Conservation (phyloP, 805 yeast species). For the Wickerhamomyces mucosus region DNA sequence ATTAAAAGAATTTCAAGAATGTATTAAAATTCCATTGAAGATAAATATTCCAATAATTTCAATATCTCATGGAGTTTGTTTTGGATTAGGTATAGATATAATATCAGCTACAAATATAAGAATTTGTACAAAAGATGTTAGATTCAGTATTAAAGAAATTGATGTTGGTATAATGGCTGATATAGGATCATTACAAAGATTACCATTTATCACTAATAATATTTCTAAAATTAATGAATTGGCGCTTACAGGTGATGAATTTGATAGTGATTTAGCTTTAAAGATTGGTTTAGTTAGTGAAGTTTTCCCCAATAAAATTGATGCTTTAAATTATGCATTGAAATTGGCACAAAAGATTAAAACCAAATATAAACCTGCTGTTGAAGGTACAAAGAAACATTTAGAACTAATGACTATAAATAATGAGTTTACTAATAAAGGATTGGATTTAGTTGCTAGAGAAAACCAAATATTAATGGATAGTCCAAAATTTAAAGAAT, state of each 20-base stretch:
- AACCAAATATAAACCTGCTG: constrained; percentile 44
- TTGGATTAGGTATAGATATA: constrained; percentile 65
- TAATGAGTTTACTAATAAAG: constrained; percentile 29
- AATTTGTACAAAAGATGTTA: constrained; percentile 40
- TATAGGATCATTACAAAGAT: constrained; percentile 65
- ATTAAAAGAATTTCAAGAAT: constrained; percentile 49
- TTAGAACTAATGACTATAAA: constrained; percentile 34
- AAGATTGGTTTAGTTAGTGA: constrained; percentile 44
- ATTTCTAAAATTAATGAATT: constrained; percentile 48
- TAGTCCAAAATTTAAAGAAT: constrained; percentile 5
- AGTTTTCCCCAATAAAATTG: constrained; percentile 35
- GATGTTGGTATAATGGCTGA: constrained; percentile 72
- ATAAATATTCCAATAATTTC: constrained; percentile 55
- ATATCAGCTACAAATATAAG: constrained; percentile 51
- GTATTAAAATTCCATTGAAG: constrained; percentile 36
- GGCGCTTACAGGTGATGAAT: constrained; percentile 52
- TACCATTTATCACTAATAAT: constrained; percentile 45
- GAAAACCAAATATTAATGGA: constrained; percentile 33
- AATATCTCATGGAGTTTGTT: constrained; percentile 52
- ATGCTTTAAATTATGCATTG: constrained; percentile 40
- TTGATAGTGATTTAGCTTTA: constrained; percentile 45
- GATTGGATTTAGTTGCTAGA: constrained; percentile 42
- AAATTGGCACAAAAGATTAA: constrained; percentile 37
- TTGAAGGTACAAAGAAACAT: constrained; percentile 52
- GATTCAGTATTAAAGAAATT: constrained; percentile 57